phyloP scores from a whole-genome alignment of 768 basidiomycete species.

The Hygrophorus russula region DNA sequence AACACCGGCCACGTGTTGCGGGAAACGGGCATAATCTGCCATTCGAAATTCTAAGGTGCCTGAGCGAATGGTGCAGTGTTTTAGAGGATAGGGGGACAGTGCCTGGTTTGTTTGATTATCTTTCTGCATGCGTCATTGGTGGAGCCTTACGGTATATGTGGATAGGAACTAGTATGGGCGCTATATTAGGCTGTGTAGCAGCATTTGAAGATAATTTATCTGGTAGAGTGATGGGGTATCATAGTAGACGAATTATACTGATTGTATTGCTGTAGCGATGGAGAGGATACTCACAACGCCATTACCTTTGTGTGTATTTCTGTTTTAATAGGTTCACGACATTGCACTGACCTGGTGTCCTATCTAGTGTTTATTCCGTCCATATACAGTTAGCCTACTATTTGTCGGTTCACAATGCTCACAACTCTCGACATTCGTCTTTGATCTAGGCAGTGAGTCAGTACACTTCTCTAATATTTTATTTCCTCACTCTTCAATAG shows the following conservation, averaged over 20 bases:
- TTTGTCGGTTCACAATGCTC: background rate
- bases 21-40: constrained; percentile 46
- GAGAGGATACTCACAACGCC: constrained; percentile 56
- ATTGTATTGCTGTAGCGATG: constrained; percentile 24
- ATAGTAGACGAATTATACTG: background rate
- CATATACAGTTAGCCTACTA: constrained; percentile 37
- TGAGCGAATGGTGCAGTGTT: constrained; percentile 49
- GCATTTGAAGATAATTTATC: constrained; percentile 43
- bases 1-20: constrained; percentile 24
- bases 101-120: constrained; percentile 26
- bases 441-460: constrained; percentile 20
- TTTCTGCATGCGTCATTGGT: constrained; percentile 1
- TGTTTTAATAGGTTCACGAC: background rate
- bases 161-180: constrained; percentile 37
- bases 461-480: background rate
- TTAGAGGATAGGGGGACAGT: constrained; percentile 50
- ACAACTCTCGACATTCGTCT: constrained; percentile 1
- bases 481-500: constrained; percentile 15
- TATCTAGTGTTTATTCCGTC: constrained; percentile 44
- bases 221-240: constrained; percentile 19
- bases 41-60: constrained; percentile 38
- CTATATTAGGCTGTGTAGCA: constrained; percentile 36
- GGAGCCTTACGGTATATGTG: background rate
- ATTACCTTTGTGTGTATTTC: constrained; percentile 45
- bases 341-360: background rate